Base-by-base conservation (phyloP, 2,329 filamentous ascomycete species). In the Aspergillus clavatus region DNA sequence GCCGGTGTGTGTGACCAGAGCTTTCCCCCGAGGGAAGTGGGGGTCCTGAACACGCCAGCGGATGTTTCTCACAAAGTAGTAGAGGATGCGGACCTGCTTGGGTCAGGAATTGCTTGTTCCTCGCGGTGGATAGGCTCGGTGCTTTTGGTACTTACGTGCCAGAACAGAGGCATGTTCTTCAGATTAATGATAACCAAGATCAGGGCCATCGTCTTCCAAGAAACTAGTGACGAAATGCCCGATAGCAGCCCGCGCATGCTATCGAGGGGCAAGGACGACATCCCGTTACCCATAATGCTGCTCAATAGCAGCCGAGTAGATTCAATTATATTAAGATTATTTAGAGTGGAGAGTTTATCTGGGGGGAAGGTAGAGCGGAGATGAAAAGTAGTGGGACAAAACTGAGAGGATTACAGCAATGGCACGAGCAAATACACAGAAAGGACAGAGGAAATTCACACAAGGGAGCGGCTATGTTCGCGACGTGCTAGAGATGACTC, bases 41-140 rank as follows among this genome's bases (percentile, higher is more conserved):
- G 66, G 66, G 47, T 71, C 71, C 44, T 70, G 67, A 37, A 73
- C 72, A 51, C 73, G 75, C 46, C 77, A 60, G 46, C 78, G 64
- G 53, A 77, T 66, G 61, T 83, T 80, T 50, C 69, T 68, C 55
- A 78, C 59, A 61, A 82, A 76, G 55, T 76, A 70, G 58, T 79
- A 78, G 63, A 79, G 74, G 52, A 85, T 68, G 43, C 81, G 80
- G 50, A 76, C 70, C 79, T 84, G 48, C 53, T 40, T 35, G n/a
- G 7, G 38, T 42, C 29, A 38, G n/a, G n/a, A 43, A 41, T n/a
- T 40, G 14, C 39, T 22, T 47, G n/a, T 11, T 10, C 14, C 7
- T 14, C 4, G 40, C 37, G 12, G 23, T 38, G n/a, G 5, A 12
- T 33, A 33, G n/a, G 5, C n/a, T 42, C 31, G 3, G 12, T 26